Base-by-base conservation (phyloP, 768 basidiomycete genomes). In the Hygrocybe punicea region DNA sequence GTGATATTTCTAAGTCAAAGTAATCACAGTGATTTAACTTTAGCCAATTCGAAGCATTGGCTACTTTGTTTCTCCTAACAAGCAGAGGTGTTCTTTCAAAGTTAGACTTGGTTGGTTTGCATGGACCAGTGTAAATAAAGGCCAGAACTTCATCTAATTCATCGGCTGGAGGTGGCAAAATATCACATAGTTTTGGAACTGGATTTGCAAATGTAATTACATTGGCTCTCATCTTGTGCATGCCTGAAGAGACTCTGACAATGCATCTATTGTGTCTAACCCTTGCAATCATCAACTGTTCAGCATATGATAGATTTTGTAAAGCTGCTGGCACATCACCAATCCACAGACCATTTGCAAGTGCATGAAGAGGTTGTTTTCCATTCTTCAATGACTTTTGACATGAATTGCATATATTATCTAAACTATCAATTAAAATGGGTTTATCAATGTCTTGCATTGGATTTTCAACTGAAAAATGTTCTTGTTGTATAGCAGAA, bases 261-360 rank as follows among this genome's bases (percentile, higher is more conserved):
- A 74, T 50, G 57, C 69, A 76, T 0, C 53, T 5, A 56, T 73
- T 73, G 17, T 69, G 67, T 2, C 68, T 34, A 1, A 67, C 63
- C 9, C 60, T 44, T 0, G 73, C 57, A 4, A 75, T 56, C 1
- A 73, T 46, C 23, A 67, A 57, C 25, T 70, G 64, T 54, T 78
- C 76, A 0, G 63, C 60, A 48, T 66, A 73, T 3, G 44, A 66
- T 2, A 77, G 56, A 2, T 58, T 40, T 37, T 63, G 24, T 1
- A 78, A 49, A 10, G 60, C 64, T 5, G 34, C 11, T 2, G 73
- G 76, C 1, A 75, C 66, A 2, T 67, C 50, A 0, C 77, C 76
- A 1, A 78, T 11, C 74, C 74, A 42, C 40, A 42, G 14, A 16
- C 40, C 40, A 42, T 42, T 42, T 16, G 40, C 40, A 14, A 42